A percentile compares a stretch with the other conserved stretches of the same genome.
phyloP scores from a whole-genome alignment of 768 basidiomycete genomes.

The Rhodotorula sphaerocarpa region DNA sequence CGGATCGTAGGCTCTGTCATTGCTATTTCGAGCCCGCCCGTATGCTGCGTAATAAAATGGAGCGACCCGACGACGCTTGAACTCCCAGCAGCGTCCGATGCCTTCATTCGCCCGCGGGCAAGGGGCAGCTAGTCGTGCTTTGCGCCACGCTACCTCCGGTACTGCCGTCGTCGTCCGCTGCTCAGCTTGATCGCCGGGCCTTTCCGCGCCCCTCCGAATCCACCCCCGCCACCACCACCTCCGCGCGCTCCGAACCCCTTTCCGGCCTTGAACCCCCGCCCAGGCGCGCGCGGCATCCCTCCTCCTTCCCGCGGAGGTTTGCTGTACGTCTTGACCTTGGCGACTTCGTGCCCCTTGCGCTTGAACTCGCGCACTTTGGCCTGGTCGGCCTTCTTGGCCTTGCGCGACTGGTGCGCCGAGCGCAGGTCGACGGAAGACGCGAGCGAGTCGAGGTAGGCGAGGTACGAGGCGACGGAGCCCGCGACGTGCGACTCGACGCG shows the following conservation, averaged over 20 bases:
- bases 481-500: neutral
- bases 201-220: neutral
- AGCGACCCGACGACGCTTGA: too few relatives aligned
- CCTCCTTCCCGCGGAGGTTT: too few relatives aligned
- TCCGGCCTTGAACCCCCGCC: neutral
- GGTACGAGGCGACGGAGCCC: neutral
- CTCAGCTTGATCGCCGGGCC: conserved; percentile 19
- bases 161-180: conserved; percentile 19
- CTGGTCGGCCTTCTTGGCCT: conserved; percentile 27
- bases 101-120: too few relatives aligned
- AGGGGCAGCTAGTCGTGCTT: too few relatives aligned
- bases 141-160: conserved; percentile 6
- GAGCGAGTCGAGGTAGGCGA: conserved; percentile 1
- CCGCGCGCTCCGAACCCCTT: neutral
- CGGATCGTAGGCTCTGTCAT: too few relatives aligned
- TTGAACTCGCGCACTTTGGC: conserved; percentile 21
- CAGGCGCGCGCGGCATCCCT: too few relatives aligned
- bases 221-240: neutral
- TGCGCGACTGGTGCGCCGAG: conserved; percentile 29
- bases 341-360: conserved; percentile 18
- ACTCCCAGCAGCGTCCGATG: too few relatives aligned
- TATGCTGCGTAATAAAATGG: too few relatives aligned
- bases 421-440: conserved; percentile 19
- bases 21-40: too few relatives aligned
- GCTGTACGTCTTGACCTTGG: neutral